Conservation (phyloP, 2,329 filamentous ascomycete genomes). For the Gnomoniopsis smithogilvyi region DNA sequence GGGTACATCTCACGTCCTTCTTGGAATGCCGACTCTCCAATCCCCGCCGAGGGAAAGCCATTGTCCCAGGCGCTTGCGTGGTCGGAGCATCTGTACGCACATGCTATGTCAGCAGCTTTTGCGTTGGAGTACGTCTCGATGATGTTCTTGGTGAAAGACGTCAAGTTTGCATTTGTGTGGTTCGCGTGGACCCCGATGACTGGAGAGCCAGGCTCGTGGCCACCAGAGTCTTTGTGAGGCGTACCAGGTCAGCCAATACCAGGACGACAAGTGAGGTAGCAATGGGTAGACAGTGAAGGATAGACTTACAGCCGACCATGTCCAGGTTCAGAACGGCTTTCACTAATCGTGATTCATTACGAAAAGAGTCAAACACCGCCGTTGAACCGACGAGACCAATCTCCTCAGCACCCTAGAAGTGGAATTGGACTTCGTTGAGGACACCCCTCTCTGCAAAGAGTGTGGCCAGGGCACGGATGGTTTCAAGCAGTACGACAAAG, state of each 20-base stretch:
- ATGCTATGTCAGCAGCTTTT: background rate
- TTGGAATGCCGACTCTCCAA: slow-evolving; percentile 7
- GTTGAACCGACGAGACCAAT: slow-evolving; percentile 3
- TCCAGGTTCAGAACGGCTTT: slow-evolving; percentile 10
- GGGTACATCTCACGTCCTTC: background rate
- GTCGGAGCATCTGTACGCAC: slow-evolving; percentile 7
- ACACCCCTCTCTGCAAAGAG: background rate
- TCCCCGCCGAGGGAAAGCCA: slow-evolving; percentile 3
- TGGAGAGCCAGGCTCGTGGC: background rate
- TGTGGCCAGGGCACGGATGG: background rate
- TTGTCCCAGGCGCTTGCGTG: slow-evolving; percentile 3
- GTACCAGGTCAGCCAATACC: too few species aligned
- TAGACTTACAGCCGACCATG: slow-evolving; percentile 2
- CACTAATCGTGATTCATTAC: background rate
- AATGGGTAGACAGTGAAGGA: too few species aligned
- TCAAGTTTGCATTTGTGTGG: slow-evolving; percentile 6
- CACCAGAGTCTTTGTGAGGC: background rate
- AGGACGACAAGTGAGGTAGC: too few species aligned
- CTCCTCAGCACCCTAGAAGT: slow-evolving; percentile 11
- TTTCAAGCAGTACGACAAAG: slow-evolving; percentile 5
- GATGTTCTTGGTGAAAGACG: slow-evolving; percentile 3
- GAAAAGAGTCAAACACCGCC: background rate
- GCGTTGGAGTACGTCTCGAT: slow-evolving; percentile 1
- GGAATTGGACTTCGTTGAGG: slow-evolving; percentile 7
- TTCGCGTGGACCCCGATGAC: slow-evolving; percentile 4